phyloP scores from a whole-genome alignment of 2,329 filamentous ascomycete species.

The Talaromyces islandicus region DNA sequence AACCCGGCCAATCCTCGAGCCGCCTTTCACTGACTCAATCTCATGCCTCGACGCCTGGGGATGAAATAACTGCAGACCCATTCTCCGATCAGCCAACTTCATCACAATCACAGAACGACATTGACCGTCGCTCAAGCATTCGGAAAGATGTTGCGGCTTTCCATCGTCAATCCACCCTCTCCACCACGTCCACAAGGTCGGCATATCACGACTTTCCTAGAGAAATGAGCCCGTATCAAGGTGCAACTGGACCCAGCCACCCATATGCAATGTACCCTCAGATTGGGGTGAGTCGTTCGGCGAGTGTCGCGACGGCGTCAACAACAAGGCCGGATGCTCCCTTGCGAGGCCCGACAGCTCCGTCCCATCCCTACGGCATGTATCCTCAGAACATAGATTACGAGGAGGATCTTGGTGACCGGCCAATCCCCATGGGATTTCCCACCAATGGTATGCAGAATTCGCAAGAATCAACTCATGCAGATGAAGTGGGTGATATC shows the following conservation, averaged over 20 bases:
- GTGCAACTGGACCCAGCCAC: slow-evolving; percentile 69
- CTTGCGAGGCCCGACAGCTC: slow-evolving; percentile 57
- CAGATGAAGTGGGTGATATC: slow-evolving; percentile 74
- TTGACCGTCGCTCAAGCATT: slow-evolving; percentile 27
- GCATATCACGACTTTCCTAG: slow-evolving; percentile 41
- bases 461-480: slow-evolving; percentile 63
- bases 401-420: slow-evolving; percentile 47
- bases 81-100: slow-evolving; percentile 28
- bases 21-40: slow-evolving; percentile 1
- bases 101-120: background rate
- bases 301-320: slow-evolving; percentile 66
- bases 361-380: slow-evolving; percentile 79
- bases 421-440: slow-evolving; percentile 64
- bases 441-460: slow-evolving; percentile 54
- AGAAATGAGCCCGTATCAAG: slow-evolving; percentile 61
- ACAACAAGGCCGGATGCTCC: slow-evolving; percentile 57
- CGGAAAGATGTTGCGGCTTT: slow-evolving; percentile 29
- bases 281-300: slow-evolving; percentile 50
- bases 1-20: slow-evolving; percentile 12
- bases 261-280: slow-evolving; percentile 83
- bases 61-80: slow-evolving; percentile 24
- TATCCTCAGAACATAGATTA: slow-evolving; percentile 73
- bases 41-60: slow-evolving; percentile 14
- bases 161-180: slow-evolving; percentile 25
- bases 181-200: slow-evolving; percentile 22